Evolutionary conservation across 129 eudicot species (phyloP).

Genomic region (Escallonia herrerae): DNA sequence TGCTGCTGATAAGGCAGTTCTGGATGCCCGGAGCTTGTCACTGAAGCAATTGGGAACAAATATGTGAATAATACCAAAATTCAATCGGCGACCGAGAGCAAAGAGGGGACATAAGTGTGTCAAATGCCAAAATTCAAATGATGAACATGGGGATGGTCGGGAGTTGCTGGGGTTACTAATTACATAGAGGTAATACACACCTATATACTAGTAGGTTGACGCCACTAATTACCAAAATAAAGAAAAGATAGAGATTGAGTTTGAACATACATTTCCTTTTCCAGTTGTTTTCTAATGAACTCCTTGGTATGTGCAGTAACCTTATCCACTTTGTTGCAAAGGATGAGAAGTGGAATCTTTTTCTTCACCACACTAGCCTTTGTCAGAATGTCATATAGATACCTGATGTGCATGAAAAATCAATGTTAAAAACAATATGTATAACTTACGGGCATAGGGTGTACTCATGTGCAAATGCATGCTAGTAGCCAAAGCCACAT

Average conservation of each 20-base stretch:
- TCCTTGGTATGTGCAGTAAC: slow-evolving; percentile 94
- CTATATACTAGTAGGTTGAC: too few species aligned
- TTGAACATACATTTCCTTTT: slow-evolving; percentile 71
- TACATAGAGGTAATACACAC: too few species aligned
- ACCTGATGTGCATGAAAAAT: slow-evolving; percentile 40
- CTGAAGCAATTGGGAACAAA: slow-evolving; percentile 21
- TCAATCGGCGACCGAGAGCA: background rate
- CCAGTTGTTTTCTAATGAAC: slow-evolving; percentile 85
- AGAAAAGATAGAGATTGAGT: background rate
- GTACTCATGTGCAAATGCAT: too few species aligned
- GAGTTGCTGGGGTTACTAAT: background rate
- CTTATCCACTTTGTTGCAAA: slow-evolving; percentile 94
- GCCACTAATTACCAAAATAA: background rate
- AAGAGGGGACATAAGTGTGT: too few species aligned
- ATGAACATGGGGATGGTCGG: background rate
- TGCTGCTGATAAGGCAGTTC: slow-evolving; percentile 73
- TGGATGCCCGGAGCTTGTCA: slow-evolving; percentile 84
- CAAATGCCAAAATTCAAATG: too few species aligned
- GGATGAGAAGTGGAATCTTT: slow-evolving; percentile 73
- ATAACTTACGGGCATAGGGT: background rate
- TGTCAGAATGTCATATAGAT: slow-evolving; percentile 84
- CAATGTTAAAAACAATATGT: slow-evolving; percentile 7
- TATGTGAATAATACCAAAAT: background rate
- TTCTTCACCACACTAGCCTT: slow-evolving; percentile 76
- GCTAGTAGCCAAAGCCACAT: too few species aligned